Base-by-base conservation (phyloP, 2,329 filamentous ascomycete species). In the Escovopsis sp. region DNA sequence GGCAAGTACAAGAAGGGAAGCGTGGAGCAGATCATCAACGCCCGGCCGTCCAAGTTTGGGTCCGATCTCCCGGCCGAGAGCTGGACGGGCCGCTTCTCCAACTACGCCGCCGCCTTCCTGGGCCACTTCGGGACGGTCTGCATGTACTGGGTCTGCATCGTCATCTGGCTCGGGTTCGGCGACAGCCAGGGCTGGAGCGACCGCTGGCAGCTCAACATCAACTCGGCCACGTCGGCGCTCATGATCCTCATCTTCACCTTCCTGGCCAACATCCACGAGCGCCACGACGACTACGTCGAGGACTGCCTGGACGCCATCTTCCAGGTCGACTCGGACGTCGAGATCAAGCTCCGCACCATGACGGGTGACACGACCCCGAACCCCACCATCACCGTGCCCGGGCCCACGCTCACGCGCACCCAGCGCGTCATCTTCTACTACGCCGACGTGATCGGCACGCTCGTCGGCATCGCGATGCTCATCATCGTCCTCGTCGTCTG, bases 241-340 rank as follows among this genome's bases (percentile, higher is more conserved):
- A 57, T 65, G 16, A 51, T 61, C 39, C 59, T 68, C 45, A 61
- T 62, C 2, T 58, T 68, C 36, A 57, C 60, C 2, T 65, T 65
- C 47, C 46, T 65, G 24, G 56, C 59, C 44, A 64, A 60, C 47
- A 56, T 65, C 39, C 58, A 59, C 25, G 55, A 60, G 39, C 54
- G 55, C 24, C 61, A 65, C 43, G 53, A 57, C 41, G 48, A 49
- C 27, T 55, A 61, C 42, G 43, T 59, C 7, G 45, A 49, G 7
- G 47, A 43, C 29, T 61, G 56, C 38, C 50, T 65, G 10, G 42
- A 58, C 14, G 51, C 50, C 12, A 57, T 61, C 12, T 54, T 57
- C 33, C 51, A 54, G 27, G 49, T 62, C 31, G 62, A 66, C 38
- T 52, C 50, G 5, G 51, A 53, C 16, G 46, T 62, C 9, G 61